A percentile compares a stretch with the other conserved stretches of the same genome.
Evolutionary conservation across 2,329 filamentous ascomycete genomes (phyloP).

Genomic region (Zymoseptoria brevis): DNA sequence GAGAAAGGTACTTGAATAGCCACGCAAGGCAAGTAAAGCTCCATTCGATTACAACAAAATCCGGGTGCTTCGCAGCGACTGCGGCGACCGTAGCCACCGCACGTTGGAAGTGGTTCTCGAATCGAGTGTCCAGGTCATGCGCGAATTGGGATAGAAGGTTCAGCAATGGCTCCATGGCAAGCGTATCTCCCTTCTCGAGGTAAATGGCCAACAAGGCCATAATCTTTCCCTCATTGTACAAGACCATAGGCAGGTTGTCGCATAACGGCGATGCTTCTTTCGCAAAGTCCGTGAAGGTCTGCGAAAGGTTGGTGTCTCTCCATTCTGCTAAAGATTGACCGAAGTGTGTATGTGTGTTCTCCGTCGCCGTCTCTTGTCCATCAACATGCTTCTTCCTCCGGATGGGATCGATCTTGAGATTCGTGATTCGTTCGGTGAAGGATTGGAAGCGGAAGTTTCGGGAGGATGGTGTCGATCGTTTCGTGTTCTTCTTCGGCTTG

Average conservation of each 20-base stretch:
- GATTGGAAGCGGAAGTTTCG: constrained; percentile 86
- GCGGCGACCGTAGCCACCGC: constrained; percentile 68
- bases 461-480: constrained; percentile 62
- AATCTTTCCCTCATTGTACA: constrained; percentile 83
- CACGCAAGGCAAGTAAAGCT: constrained; percentile 90
- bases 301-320: constrained; percentile 83
- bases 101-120: constrained; percentile 78
- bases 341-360: constrained; percentile 80
- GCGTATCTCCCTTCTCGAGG: constrained; percentile 67
- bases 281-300: constrained; percentile 69
- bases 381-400: constrained; percentile 61
- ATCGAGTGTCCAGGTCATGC: constrained; percentile 79
- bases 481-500: constrained; percentile 53
- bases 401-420: constrained; percentile 87
- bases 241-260: constrained; percentile 83
- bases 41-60: constrained; percentile 85
- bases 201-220: constrained; percentile 68
- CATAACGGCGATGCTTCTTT: constrained; percentile 67
- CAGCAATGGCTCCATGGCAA: constrained; percentile 77
- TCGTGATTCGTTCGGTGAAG: constrained; percentile 82
- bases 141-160: constrained; percentile 87
- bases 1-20: constrained; percentile 93
- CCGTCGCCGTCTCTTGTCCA: constrained; percentile 67
- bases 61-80: constrained; percentile 67
- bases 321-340: constrained; percentile 76